phyloP scores from a whole-genome alignment of 2,329 filamentous ascomycete genomes.

The Penicillium brevicompactum region DNA sequence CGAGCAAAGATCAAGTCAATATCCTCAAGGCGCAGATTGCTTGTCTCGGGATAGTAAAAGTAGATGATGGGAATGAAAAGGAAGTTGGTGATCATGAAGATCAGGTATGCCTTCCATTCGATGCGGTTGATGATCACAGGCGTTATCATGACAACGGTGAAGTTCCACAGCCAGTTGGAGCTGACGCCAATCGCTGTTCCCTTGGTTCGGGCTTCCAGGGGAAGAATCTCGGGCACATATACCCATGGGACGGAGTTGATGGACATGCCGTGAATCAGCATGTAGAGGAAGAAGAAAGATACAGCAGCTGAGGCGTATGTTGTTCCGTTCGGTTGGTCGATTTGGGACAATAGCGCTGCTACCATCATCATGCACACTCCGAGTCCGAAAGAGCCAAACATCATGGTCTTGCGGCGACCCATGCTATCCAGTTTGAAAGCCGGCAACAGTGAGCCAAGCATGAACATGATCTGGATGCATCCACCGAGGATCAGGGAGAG shows the following conservation, averaged over 20 bases:
- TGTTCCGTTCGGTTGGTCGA: constrained; percentile 29
- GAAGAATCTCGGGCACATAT: constrained; percentile 54
- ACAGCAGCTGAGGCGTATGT: constrained; percentile 50
- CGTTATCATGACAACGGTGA: constrained; percentile 15
- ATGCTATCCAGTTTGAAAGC: constrained; percentile 50
- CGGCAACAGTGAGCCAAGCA: constrained; percentile 44
- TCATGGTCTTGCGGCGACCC: constrained; percentile 40
- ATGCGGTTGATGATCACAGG: constrained; percentile 26
- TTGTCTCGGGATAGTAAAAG: constrained; percentile 18
- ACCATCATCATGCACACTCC: constrained; percentile 43
- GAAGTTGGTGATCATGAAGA: constrained; percentile 40
- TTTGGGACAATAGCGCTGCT: constrained; percentile 12
- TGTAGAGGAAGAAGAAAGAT: constrained; percentile 52
- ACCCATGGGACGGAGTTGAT: constrained; percentile 55
- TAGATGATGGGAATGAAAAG: constrained; percentile 31
- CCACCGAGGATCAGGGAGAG: constrained; percentile 28
- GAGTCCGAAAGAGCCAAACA: constrained; percentile 35
- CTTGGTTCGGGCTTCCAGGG: constrained; percentile 52
- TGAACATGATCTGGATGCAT: constrained; percentile 32
- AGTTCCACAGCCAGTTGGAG: constrained; percentile 17
- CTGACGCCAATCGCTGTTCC: constrained; percentile 42
- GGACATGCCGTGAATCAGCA: constrained; percentile 47
- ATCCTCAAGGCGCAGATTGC: constrained; percentile 14
- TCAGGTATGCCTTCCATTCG: constrained; percentile 39
- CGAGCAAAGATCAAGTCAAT: constrained; percentile 17